Conservation (phyloP, 495 filamentous ascomycete species). For the Clohesyomyces aquaticus region DNA sequence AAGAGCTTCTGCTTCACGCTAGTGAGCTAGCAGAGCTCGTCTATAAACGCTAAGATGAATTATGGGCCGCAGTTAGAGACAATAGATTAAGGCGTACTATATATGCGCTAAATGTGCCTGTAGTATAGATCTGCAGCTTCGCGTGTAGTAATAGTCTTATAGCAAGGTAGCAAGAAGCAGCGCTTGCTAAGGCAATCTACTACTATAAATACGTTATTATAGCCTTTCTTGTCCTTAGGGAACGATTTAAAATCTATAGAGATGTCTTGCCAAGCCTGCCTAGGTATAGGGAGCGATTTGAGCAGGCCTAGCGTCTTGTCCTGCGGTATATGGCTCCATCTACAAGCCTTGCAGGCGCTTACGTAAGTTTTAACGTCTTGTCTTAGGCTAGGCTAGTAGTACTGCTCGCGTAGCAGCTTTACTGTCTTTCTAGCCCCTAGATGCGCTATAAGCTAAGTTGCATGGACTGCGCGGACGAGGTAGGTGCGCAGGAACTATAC, state of each 20-base stretch:
- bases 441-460: conserved; percentile 9
- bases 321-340: conserved; percentile 23
- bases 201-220: neutral
- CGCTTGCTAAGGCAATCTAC: neutral
- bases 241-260: conserved; percentile 5
- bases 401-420: conserved; percentile 8
- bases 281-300: conserved; percentile 31
- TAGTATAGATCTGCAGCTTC: conserved; percentile 7
- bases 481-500: neutral
- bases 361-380: conserved; percentile 23
- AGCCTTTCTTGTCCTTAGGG: neutral
- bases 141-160: neutral
- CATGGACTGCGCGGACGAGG: neutral
- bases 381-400: conserved; percentile 23
- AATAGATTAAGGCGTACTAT: conserved; percentile 29
- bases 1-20: conserved; percentile 29
- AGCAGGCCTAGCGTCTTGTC: conserved; percentile 29
- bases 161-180: conserved; percentile 5
- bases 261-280: conserved; percentile 10
- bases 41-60: conserved; percentile 36
- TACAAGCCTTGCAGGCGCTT: conserved; percentile 26
- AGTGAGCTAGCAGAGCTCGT: conserved; percentile 27
- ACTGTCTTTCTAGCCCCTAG: neutral
- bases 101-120: conserved; percentile 10
- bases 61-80: conserved; percentile 37